Percentiles rank a stretch among this genome's conserved stretches.
These are phyloP conservation scores for Magnolia kwangsiensis DNA, from an alignment of 164 flowering plant species.

Conservation along the genomic window DNA sequence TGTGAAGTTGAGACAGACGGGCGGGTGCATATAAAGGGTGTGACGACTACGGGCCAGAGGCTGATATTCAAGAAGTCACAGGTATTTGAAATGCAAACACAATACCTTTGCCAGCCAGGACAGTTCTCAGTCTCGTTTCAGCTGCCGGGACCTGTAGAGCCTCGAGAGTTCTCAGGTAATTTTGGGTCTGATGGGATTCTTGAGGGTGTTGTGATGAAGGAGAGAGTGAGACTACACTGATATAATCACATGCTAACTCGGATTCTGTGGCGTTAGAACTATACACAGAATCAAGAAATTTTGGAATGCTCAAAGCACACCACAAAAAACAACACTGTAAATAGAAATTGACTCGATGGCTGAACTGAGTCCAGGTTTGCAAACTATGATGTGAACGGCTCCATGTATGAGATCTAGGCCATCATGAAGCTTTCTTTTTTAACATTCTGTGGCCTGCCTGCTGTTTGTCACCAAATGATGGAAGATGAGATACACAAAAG, in stretches of 20 bases:
- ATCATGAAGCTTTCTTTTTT: no score
- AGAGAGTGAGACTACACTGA: not conserved
- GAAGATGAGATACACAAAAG: no score
- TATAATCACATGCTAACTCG: not conserved
- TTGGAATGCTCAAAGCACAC: no score
- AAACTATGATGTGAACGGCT: no score
- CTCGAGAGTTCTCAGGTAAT: constrained; percentile 40
- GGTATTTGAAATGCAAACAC: constrained; percentile 52
- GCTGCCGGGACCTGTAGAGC: constrained; percentile 75
- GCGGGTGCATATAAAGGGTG: constrained; percentile 43
- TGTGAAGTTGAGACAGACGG: constrained; percentile 60
- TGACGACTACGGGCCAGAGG: constrained; percentile 44
- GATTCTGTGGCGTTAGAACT: not conserved
- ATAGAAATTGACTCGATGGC: no score
- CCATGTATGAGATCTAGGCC: no score
- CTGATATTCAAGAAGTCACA: constrained; percentile 31
- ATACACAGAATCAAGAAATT: no score
- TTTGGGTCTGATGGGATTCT: constrained; percentile 68
- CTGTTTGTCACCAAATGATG: no score
- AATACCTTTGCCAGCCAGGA: constrained; percentile 62
- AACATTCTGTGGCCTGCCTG: no score
- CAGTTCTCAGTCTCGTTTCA: constrained; percentile 56
- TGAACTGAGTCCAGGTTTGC: no score
- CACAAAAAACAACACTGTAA: no score
- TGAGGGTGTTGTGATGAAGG: constrained; percentile 59